Percentiles rank a stretch among this genome's conserved stretches.
Conservation (phyloP, 192 early-diverging fungal species). For the Phlyctochytrium arcticum region DNA sequence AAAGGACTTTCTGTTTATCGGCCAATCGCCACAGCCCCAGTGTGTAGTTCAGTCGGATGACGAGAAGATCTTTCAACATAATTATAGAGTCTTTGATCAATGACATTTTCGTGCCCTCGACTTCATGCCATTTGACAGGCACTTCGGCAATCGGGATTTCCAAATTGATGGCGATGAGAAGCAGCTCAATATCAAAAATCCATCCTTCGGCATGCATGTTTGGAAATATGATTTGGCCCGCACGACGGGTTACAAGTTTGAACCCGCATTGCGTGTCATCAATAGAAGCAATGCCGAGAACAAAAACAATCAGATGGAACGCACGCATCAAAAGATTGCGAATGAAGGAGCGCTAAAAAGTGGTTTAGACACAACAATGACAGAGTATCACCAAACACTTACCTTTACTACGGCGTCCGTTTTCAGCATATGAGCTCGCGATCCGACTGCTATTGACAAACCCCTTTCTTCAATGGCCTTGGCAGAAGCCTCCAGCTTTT, state of each 20-base stretch:
- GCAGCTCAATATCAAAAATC: constrained; percentile 97
- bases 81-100: constrained; percentile 80
- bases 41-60: constrained; percentile 82
- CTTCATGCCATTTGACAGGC: constrained; percentile 93
- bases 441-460: constrained; percentile 76
- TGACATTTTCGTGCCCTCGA: constrained; percentile 91
- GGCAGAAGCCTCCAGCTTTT: constrained; percentile 45
- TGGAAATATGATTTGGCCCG: constrained; percentile 73
- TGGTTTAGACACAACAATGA: background rate
- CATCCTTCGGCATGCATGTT: constrained; percentile 94
- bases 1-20: no score
- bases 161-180: constrained; percentile 73
- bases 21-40: constrained; percentile 71
- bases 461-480: constrained; percentile 21
- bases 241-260: constrained; percentile 82
- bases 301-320: constrained; percentile 85
- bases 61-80: constrained; percentile 85
- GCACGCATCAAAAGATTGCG: constrained; percentile 92
- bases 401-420: constrained; percentile 86
- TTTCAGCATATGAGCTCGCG: constrained; percentile 83
- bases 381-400: background rate
- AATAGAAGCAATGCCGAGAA: constrained; percentile 83
- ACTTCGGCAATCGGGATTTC: constrained; percentile 81
- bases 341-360: constrained; percentile 75
- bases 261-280: constrained; percentile 98